These are phyloP conservation scores for Starmera pachycereana DNA, from an alignment of 805 yeast genomes.

Conservation along the genomic window DNA sequence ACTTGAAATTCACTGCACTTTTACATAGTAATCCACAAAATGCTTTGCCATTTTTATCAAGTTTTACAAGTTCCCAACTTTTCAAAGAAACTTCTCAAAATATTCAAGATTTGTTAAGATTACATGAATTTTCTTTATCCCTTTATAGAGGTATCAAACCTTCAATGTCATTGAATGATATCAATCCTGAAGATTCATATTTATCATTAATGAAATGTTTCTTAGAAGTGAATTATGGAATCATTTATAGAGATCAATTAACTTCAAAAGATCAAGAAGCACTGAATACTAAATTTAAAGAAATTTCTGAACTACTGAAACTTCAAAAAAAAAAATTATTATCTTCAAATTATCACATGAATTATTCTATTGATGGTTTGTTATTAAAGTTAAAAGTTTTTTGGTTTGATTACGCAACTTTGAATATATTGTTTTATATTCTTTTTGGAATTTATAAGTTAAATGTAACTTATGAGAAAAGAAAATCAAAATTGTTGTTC, in stretches of 20 bases:
- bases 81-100: background rate
- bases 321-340: background rate
- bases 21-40: slow-evolving; percentile 4
- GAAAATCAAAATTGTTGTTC: slow-evolving; percentile 8
- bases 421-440: slow-evolving; percentile 4
- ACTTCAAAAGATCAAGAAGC: no score
- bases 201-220: background rate
- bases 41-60: slow-evolving; percentile 6
- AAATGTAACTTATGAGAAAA: slow-evolving; percentile 12
- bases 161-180: background rate
- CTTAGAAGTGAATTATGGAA: background rate
- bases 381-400: background rate
- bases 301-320: no score
- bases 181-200: background rate
- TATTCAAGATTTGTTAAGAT: slow-evolving; percentile 1
- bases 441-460: slow-evolving; percentile 6
- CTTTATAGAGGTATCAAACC: slow-evolving; percentile 7
- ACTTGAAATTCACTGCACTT: slow-evolving; percentile 4
- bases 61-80: background rate
- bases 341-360: background rate
- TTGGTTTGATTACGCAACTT: slow-evolving; percentile 2
- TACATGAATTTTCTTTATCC: slow-evolving; percentile 7
- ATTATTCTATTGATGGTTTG: background rate
- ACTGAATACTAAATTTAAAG: no score
- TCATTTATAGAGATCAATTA: background rate